Percentiles rank a stretch among this genome's conserved stretches.
Evolutionary conservation across 306 rosid species (phyloP).

Genomic region (Glycine tomentella): DNA sequence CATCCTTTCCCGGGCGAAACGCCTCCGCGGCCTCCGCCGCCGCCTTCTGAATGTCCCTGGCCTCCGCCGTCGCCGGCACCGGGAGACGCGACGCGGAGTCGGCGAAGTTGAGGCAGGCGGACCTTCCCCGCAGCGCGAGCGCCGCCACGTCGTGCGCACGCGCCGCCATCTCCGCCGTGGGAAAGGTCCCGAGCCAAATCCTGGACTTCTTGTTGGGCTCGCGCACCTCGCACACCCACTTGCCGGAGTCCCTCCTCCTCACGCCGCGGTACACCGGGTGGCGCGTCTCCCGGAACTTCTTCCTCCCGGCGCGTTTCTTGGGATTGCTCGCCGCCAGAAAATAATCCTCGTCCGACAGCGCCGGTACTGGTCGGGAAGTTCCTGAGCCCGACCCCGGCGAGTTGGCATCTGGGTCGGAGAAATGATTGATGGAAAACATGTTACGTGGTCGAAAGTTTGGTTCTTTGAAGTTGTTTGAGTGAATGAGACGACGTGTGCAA

Average conservation of each 20-base stretch:
- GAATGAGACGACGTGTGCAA: background rate
- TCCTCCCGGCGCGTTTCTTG: conserved; percentile 91
- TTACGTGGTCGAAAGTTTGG: background rate
- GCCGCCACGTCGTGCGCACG: conserved; percentile 96
- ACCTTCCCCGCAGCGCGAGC: conserved; percentile 64
- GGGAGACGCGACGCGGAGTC: conserved; percentile 74
- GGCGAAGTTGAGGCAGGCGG: conserved; percentile 79
- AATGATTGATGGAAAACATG: conserved; percentile 52
- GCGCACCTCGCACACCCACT: conserved; percentile 93
- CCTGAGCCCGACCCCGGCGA: conserved; percentile 52
- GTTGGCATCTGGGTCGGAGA: conserved; percentile 22
- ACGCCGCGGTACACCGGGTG: conserved; percentile 89
- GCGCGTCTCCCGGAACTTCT: conserved; percentile 92
- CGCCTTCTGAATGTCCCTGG: conserved; percentile 81
- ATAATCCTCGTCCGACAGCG: conserved; percentile 62
- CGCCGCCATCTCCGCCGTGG: conserved; percentile 87
- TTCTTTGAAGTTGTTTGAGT: background rate
- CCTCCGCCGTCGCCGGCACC: conserved; percentile 58
- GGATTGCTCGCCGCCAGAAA: conserved; percentile 70
- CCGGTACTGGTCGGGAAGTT: background rate
- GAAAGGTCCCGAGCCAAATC: conserved; percentile 73
- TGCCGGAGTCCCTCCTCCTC: conserved; percentile 72
- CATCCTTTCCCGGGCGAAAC: conserved; percentile 57
- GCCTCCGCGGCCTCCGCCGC: conserved; percentile 84
- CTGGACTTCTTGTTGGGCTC: conserved; percentile 89